A percentile compares a stretch with the other conserved stretches of the same genome.
These are phyloP conservation scores for Diplodia corticola DNA, from an alignment of 2,329 filamentous ascomycete species.

Conservation along the genomic window DNA sequence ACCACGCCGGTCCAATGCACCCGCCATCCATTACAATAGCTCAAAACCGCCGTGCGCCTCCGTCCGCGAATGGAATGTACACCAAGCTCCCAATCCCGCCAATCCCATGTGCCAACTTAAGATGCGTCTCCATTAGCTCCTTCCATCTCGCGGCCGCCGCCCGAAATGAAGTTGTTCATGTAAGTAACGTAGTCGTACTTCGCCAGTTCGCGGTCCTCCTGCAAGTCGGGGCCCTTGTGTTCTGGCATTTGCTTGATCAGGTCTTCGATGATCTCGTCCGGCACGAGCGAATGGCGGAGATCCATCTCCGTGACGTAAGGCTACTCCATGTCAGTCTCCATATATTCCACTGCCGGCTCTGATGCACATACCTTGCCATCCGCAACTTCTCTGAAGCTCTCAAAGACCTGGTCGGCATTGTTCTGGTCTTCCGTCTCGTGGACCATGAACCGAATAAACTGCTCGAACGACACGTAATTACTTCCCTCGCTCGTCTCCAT, in stretches of 20 bases:
- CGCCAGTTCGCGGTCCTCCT: constrained; percentile 77
- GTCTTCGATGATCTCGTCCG: constrained; percentile 95
- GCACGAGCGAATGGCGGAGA: constrained; percentile 88
- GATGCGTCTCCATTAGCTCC: constrained; percentile 26
- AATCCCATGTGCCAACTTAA: constrained; percentile 1
- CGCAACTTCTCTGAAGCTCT: constrained; percentile 94
- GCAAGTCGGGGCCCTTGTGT: constrained; percentile 81
- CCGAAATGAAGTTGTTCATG: constrained; percentile 71
- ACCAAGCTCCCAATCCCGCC: constrained; percentile 13
- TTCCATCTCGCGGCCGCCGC: constrained; percentile 22
- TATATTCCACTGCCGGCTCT: not conserved
- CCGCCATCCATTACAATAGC: constrained; percentile 13
- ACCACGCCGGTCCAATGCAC: constrained; percentile 19
- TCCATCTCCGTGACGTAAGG: constrained; percentile 98
- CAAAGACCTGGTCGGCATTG: constrained; percentile 96
- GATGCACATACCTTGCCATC: constrained; percentile 73
- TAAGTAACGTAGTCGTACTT: constrained; percentile 98
- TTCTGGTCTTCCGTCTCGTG: constrained; percentile 99
- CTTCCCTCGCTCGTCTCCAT: constrained; percentile 76
- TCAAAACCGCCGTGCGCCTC: constrained; percentile 14
- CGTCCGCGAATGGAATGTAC: constrained; percentile 10
- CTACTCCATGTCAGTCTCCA: constrained; percentile 34
- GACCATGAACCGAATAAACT: constrained; percentile 99
- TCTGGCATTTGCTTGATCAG: constrained; percentile 81
- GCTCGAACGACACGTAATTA: constrained; percentile 89